Percentiles rank a stretch among this genome's conserved stretches.
phyloP scores from a whole-genome alignment of 2,329 filamentous ascomycete genomes.

The Fusarium decemcellulare region DNA sequence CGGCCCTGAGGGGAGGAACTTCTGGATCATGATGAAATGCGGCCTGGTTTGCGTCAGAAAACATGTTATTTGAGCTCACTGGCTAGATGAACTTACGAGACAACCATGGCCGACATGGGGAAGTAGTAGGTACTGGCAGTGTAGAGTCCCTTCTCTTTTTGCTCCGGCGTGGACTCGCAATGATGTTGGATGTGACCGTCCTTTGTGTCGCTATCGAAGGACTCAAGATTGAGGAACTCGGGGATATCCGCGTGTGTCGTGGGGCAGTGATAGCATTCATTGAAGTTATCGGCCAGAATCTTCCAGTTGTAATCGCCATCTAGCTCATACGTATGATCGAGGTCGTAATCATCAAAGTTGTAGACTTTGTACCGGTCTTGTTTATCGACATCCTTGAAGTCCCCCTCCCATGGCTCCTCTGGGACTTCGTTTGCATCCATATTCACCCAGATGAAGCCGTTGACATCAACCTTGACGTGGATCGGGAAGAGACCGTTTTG shows the following conservation, averaged over 20 bases:
- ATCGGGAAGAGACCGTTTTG: conserved; percentile 69
- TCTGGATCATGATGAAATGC: conserved; percentile 38
- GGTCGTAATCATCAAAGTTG: conserved; percentile 64
- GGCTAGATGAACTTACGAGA: conserved; percentile 22
- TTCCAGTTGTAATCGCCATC: conserved; percentile 72
- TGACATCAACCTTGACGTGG: conserved; percentile 65
- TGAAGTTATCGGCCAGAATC: conserved; percentile 73
- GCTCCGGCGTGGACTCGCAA: conserved; percentile 27
- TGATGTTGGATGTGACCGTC: conserved; percentile 32
- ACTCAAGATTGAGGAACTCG: conserved; percentile 31
- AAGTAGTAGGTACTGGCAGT: conserved; percentile 37
- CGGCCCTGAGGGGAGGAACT: conserved; percentile 26
- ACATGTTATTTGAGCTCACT: rapidly evolving
- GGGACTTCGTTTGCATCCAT: conserved; percentile 59
- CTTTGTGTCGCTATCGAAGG: conserved; percentile 30
- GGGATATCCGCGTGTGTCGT: conserved; percentile 35
- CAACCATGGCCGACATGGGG: conserved; percentile 33
- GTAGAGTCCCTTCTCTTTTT: conserved; percentile 30
- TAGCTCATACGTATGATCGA: conserved; percentile 70
- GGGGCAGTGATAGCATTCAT: conserved; percentile 58
- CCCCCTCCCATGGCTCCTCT: conserved; percentile 63
- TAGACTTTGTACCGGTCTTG: conserved; percentile 55
- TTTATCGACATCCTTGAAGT: conserved; percentile 62
- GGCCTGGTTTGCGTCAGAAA: conserved; percentile 6
- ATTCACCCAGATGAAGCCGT: conserved; percentile 72